Percentiles rank a stretch among this genome's conserved stretches.
phyloP scores from a whole-genome alignment of 75 land plant genomes.

The Cunninghamia lanceolata region DNA sequence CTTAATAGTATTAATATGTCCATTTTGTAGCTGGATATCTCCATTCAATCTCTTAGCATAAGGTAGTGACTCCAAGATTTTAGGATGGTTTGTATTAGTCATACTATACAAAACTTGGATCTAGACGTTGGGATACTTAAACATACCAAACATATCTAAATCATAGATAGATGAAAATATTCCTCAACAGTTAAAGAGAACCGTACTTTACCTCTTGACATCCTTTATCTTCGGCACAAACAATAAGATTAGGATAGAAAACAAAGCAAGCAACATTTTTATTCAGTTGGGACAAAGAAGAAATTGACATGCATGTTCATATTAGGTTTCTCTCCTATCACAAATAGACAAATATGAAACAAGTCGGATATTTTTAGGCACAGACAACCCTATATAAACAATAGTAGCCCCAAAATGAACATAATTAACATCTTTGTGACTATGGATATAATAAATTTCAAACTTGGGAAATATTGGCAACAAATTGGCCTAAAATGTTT shows the following conservation, averaged over 20 bases:
- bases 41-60: neutral
- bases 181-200: neutral
- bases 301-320: neutral
- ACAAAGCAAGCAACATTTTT: neutral
- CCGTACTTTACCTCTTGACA: neutral
- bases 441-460: no score
- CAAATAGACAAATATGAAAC: neutral
- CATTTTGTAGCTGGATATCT: neutral
- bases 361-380: neutral
- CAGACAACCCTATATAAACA: no score
- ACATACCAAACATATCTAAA: neutral
- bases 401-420: neutral
- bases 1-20: neutral
- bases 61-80: neutral
- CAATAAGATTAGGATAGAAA: neutral
- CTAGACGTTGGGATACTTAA: neutral
- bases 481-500: no score
- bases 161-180: neutral
- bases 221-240: neutral
- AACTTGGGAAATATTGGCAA: no score
- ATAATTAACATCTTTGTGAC: no score
- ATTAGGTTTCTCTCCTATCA: neutral
- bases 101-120: no score
- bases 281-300: neutral
- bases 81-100: neutral